Evolutionary conservation across 208 protist genomes (phyloP), one percentile per base, ranked within the genome.

Genomic region (Crithidia brevicula): DNA sequence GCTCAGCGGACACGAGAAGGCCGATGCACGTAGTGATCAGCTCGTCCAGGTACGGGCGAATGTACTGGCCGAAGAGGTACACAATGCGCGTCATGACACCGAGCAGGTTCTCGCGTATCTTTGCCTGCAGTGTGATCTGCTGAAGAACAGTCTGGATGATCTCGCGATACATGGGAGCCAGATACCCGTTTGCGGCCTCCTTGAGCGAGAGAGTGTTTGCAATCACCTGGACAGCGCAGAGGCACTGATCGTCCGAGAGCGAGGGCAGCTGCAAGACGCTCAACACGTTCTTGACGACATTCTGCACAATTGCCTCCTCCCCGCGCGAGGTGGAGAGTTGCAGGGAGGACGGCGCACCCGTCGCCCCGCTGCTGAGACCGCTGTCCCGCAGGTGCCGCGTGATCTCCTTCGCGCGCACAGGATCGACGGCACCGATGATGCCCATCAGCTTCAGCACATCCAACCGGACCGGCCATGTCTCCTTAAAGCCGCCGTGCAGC

Each of bases 361-460:
- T 52, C 20, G 36, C 52, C 34, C 22, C 64, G 57, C 77, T 72
- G 46, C 51, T 83, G 13, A 82, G 69, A 4, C 70, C 67, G 34
- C 64, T 78, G 66, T 92, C 81, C 20, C 83, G 77, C 53, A 85
- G 72, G 42, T 71, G 49, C 0, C 85, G 83, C 27, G 81, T 81
- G 40, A 95, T 92, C 61, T 91, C 83, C 67, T 94, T 97, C 50
- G 92, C 85, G 20, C 72, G 76, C 38, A 91, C 77, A 23, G 92
- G 92, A 63, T 94, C 83, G 7, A 97, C 81, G 1, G 92, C 92
- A 9, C 92, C 92, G 62, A 97, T 91, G 57, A 94, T 88, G 54
- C 92, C 92, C 84, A 97, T 92, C 70, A 97, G 75, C 72, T 93
- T 86, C 34, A 97, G 74, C 43, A 95, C 89, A 70, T 97, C 92